These are phyloP conservation scores for Termitomyces sp. DNA, from an alignment of 768 basidiomycete species.

Conservation along the genomic window DNA sequence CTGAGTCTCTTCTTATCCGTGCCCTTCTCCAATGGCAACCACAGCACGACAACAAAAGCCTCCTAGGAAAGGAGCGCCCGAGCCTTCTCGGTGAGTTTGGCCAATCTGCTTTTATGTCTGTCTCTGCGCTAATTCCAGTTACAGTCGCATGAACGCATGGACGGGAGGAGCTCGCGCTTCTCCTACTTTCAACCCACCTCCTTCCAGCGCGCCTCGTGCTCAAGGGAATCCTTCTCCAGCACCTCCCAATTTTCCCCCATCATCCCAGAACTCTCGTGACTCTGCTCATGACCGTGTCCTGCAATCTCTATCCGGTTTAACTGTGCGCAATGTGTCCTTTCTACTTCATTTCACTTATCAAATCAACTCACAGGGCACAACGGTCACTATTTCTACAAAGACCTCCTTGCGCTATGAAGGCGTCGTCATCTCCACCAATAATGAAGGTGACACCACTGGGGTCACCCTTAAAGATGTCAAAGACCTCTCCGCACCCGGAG, in stretches of 20 bases:
- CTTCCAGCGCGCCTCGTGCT: constrained; percentile 38
- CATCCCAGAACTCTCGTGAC: constrained; percentile 43
- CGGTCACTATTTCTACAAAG: constrained; percentile 74
- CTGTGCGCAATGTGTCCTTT: constrained; percentile 41
- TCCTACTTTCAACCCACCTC: constrained; percentile 69
- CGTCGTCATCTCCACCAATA: constrained; percentile 54
- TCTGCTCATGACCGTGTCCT: constrained; percentile 56
- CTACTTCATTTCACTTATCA: neutral
- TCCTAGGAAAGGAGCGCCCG: constrained; percentile 58
- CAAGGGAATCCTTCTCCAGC: constrained; percentile 29
- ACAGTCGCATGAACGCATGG: constrained; percentile 54
- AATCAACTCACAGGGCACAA: constrained; percentile 51
- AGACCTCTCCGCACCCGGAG: constrained; percentile 63
- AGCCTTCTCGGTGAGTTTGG: constrained; percentile 48
- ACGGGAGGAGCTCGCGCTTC: constrained; percentile 57
- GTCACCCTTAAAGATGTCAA: constrained; percentile 76
- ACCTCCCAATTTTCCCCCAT: constrained; percentile 41
- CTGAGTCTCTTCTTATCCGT: no score
- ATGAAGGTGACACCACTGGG: constrained; percentile 67
- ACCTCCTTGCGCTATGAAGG: constrained; percentile 72
- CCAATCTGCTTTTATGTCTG: neutral
- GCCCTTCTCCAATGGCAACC: constrained; percentile 51
- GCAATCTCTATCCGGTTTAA: constrained; percentile 65
- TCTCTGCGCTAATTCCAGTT: constrained; percentile 20
- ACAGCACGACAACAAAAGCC: constrained; percentile 63